A percentile compares a stretch with the other conserved stretches of the same genome.
Conservation (phyloP, 345 rosid species). For the Euphorbia peplus region DNA sequence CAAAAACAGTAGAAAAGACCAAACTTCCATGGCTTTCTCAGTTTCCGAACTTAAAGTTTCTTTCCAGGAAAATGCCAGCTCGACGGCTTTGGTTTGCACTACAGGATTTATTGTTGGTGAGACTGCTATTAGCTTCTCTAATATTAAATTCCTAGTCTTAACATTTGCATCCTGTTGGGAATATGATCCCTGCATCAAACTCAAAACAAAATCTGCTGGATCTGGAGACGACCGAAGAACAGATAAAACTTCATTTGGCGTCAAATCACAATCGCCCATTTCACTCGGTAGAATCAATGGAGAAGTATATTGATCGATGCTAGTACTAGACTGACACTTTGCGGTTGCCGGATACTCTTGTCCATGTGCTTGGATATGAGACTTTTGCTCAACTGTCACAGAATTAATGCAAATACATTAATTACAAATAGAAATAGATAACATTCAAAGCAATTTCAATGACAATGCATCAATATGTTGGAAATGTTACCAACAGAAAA, state of each 20-base stretch:
- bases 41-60: slow-evolving; percentile 17
- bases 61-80: slow-evolving; percentile 37
- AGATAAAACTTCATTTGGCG: slow-evolving; percentile 15
- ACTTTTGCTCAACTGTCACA: slow-evolving; percentile 4
- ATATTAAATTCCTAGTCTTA: slow-evolving; percentile 17
- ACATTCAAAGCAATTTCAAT: background rate
- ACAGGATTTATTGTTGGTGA: slow-evolving; percentile 20
- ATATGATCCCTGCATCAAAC: slow-evolving; percentile 24
- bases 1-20: slow-evolving; percentile 42
- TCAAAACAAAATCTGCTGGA: slow-evolving; percentile 37
- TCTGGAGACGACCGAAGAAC: slow-evolving; percentile 26
- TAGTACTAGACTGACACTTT: background rate
- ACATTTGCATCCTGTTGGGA: slow-evolving; percentile 19
- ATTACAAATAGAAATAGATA: background rate
- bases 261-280: slow-evolving; percentile 10
- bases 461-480: background rate
- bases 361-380: background rate
- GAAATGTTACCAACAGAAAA: background rate
- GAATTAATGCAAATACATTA: slow-evolving; percentile 8
- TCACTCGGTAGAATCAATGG: slow-evolving; percentile 18
- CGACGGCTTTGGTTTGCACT: slow-evolving; percentile 25
- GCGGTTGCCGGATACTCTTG: background rate
- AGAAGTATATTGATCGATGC: slow-evolving; percentile 13
- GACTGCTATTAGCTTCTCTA: slow-evolving; percentile 33
- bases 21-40: slow-evolving; percentile 23